These are phyloP conservation scores for Hemileia vastatrix DNA, from an alignment of 1,284 basidiomycete genomes.

Conservation along the genomic window DNA sequence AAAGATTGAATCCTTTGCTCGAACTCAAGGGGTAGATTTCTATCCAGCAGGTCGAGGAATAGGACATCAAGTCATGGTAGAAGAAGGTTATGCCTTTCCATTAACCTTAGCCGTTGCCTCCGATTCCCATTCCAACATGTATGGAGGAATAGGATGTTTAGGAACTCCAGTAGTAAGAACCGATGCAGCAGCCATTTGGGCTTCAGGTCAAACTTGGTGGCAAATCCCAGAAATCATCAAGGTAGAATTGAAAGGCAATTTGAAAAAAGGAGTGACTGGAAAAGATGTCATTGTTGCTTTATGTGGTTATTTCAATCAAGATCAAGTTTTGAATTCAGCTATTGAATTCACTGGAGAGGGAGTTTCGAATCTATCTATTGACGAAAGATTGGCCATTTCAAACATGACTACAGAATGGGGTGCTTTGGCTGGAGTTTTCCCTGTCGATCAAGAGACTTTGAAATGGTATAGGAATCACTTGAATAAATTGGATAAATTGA, in stretches of 20 bases:
- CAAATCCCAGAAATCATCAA: conserved; percentile 94
- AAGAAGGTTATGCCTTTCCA: conserved; percentile 92
- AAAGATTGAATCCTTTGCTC: conserved; percentile 81
- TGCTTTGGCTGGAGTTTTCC: conserved; percentile 88
- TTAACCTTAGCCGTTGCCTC: conserved; percentile 81
- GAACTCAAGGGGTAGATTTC: conserved; percentile 78
- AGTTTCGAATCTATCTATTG: conserved; percentile 64
- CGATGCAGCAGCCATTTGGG: conserved; percentile 94
- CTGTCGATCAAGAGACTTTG: conserved; percentile 70
- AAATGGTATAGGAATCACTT: conserved; percentile 76
- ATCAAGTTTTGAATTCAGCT: conserved; percentile 94
- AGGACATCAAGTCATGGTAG: conserved; percentile 90
- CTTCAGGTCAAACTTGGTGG: conserved; percentile 99
- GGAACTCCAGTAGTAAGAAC: conserved; percentile 72
- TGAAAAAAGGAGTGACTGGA: conserved; percentile 82
- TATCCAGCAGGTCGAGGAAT: conserved; percentile 96
- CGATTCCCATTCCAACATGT: conserved; percentile 97
- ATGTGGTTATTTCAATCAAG: conserved; percentile 90
- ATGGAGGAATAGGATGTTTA: conserved; percentile 90
- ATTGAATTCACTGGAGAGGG: conserved; percentile 93
- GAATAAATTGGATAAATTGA: conserved; percentile 65
- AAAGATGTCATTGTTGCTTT: conserved; percentile 97
- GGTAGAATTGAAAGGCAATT: conserved; percentile 73
- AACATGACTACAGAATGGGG: conserved; percentile 99
- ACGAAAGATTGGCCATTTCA: conserved; percentile 86